Evolutionary conservation across 768 basidiomycete species (phyloP).

Genomic region (Mycena latifolia): DNA sequence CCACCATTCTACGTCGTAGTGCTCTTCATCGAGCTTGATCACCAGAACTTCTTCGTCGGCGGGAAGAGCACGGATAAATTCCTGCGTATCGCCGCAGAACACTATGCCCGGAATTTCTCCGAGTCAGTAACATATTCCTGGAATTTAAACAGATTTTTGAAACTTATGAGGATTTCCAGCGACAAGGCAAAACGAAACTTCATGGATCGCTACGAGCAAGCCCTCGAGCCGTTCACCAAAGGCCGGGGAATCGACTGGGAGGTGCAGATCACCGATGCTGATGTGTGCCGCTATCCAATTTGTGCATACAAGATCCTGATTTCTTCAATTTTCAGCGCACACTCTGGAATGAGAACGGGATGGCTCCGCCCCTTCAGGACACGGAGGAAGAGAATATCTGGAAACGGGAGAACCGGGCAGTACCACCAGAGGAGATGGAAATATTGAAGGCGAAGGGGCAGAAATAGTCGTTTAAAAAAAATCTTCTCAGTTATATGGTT

Average conservation of each 20-base stretch:
- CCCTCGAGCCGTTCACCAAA: slow-evolving; percentile 31
- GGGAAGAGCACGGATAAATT: slow-evolving; percentile 34
- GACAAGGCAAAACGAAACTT: slow-evolving; percentile 22
- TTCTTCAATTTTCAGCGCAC: slow-evolving; percentile 11
- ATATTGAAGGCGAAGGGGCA: slow-evolving; percentile 17
- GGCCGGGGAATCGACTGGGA: slow-evolving; percentile 36
- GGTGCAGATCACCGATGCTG: slow-evolving; percentile 28
- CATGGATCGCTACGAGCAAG: slow-evolving; percentile 32
- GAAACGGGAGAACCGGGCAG: slow-evolving; percentile 32
- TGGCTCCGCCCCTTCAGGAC: slow-evolving; percentile 24
- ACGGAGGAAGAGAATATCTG: slow-evolving; percentile 33
- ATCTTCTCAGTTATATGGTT: no score
- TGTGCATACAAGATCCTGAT: not conserved
- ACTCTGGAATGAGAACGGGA: slow-evolving; percentile 33
- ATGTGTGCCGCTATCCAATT: slow-evolving; percentile 19
- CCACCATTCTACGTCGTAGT: slow-evolving; percentile 42
- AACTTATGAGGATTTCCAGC: not conserved
- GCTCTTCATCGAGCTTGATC: slow-evolving; percentile 41
- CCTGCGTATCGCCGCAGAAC: slow-evolving; percentile 38
- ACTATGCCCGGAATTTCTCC: slow-evolving; percentile 36
- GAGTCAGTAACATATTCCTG: slow-evolving; percentile 21
- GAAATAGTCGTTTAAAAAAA: not conserved
- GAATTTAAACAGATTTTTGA: no score
- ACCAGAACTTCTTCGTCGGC: slow-evolving; percentile 37
- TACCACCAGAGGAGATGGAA: slow-evolving; percentile 24